A percentile compares a stretch with the other conserved stretches of the same genome.
Evolutionary conservation across 2,329 filamentous ascomycete genomes (phyloP).

Genomic region (Acephala macrosclerotiorum): DNA sequence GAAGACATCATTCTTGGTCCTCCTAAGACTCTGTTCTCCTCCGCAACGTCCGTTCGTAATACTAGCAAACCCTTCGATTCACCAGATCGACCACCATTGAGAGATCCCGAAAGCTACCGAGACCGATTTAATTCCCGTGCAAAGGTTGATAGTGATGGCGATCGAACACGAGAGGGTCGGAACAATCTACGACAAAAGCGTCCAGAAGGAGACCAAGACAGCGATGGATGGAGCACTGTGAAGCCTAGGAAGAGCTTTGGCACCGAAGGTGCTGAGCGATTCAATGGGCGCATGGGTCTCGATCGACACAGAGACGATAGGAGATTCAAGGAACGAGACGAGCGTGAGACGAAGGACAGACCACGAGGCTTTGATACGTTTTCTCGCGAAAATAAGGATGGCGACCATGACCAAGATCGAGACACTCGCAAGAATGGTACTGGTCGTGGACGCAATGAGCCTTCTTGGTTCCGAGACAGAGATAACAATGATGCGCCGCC

Average conservation of each 20-base stretch:
- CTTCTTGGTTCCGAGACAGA: conserved; percentile 73
- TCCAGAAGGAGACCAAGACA: conserved; percentile 64
- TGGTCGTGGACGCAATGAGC: conserved; percentile 70
- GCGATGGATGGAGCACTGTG: conserved; percentile 77
- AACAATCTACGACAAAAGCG: conserved; percentile 58
- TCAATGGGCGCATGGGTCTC: conserved; percentile 69
- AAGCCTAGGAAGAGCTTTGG: conserved; percentile 79
- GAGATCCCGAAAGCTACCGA: conserved; percentile 56
- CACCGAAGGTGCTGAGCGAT: conserved; percentile 74
- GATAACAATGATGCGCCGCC: conserved; percentile 49
- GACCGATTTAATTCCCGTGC: conserved; percentile 68
- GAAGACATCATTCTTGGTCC: conserved; percentile 89
- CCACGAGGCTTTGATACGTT: conserved; percentile 60
- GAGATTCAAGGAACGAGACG: conserved; percentile 58
- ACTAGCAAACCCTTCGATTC: conserved; percentile 48
- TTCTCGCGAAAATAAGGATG: conserved; percentile 57
- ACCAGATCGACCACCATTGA: conserved; percentile 52
- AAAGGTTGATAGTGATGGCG: conserved; percentile 59
- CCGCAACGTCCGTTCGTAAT: conserved; percentile 66
- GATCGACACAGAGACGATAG: conserved; percentile 45
- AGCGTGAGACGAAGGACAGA: conserved; percentile 60
- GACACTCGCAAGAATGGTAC: conserved; percentile 69
- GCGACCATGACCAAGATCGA: conserved; percentile 56
- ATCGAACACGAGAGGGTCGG: conserved; percentile 57
- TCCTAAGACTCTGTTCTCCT: conserved; percentile 83